Conservation (phyloP, 163 green algal species). For the Prototheca wickerhamii region DNA sequence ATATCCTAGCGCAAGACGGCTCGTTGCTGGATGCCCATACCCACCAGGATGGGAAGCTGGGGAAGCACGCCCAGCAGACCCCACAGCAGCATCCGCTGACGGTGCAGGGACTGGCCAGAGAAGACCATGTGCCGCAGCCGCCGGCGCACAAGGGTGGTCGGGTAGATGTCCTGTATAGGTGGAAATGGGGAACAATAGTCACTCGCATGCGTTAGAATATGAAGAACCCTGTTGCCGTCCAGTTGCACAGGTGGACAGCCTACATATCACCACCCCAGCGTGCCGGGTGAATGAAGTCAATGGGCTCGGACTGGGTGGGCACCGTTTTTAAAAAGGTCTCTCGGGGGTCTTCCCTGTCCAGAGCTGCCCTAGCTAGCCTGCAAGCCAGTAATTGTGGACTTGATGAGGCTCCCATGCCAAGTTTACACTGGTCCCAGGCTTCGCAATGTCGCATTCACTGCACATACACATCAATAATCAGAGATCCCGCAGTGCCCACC, state of each 20-base stretch:
- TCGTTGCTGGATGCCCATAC: neutral
- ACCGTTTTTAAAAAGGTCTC: slow-evolving; percentile 43
- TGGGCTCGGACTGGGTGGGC: slow-evolving; percentile 5
- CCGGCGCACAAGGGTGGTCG: slow-evolving; percentile 21
- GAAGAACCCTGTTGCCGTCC: no score
- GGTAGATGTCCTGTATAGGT: slow-evolving; percentile 9
- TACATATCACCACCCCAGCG: no score
- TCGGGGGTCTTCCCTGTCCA: no score
- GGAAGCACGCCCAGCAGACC: slow-evolving; percentile 21
- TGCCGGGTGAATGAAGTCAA: slow-evolving; percentile 42
- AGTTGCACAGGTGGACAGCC: no score
- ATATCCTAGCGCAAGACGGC: neutral
- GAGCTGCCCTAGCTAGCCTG: no score
- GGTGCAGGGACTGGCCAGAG: slow-evolving; percentile 7
- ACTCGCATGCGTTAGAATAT: no score
- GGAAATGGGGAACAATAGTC: neutral
- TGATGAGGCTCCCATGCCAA: no score
- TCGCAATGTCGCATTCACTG: no score
- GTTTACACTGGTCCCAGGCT: no score
- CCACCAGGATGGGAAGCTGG: slow-evolving; percentile 12
- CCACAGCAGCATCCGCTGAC: slow-evolving; percentile 28
- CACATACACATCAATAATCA: no score
- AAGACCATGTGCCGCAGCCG: slow-evolving; percentile 15
- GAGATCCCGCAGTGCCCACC: no score
- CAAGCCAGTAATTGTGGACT: no score